These are phyloP conservation scores for Beauveria caledonica DNA, from an alignment of 2,329 filamentous ascomycete genomes.

Conservation along the genomic window DNA sequence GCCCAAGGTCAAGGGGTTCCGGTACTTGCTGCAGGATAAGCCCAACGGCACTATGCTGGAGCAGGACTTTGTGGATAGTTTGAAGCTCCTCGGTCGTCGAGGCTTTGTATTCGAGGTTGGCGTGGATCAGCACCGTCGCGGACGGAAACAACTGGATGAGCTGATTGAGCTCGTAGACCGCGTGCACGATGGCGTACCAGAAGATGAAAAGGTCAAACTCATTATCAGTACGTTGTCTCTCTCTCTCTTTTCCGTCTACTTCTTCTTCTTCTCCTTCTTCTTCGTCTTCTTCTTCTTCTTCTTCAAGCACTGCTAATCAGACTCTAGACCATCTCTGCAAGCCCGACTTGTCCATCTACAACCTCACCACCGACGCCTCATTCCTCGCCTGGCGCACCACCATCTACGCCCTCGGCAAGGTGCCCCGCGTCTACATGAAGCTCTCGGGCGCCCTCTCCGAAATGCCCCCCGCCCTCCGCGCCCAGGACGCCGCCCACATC, in stretches of 20 bases:
- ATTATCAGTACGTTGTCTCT: slow-evolving; percentile 55
- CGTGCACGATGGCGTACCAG: slow-evolving; percentile 53
- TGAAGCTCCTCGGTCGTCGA: slow-evolving; percentile 56
- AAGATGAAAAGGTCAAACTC: slow-evolving; percentile 54
- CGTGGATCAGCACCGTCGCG: slow-evolving; percentile 71
- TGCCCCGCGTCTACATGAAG: slow-evolving; percentile 72
- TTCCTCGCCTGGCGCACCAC: slow-evolving; percentile 63
- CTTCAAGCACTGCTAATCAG: neutral
- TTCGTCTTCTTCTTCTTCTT: neutral
- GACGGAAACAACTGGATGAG: slow-evolving; percentile 65
- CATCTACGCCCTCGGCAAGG: slow-evolving; percentile 59
- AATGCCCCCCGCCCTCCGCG: slow-evolving; percentile 51
- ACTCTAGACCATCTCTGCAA: slow-evolving; percentile 78
- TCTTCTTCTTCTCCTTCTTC: too few species aligned
- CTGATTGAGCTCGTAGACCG: slow-evolving; percentile 60
- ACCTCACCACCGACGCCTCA: slow-evolving; percentile 42
- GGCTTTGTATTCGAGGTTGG: slow-evolving; percentile 74
- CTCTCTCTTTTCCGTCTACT: neutral
- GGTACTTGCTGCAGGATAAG: slow-evolving; percentile 77
- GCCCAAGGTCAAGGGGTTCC: slow-evolving; percentile 65
- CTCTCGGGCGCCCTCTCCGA: slow-evolving; percentile 82
- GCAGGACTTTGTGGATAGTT: slow-evolving; percentile 53
- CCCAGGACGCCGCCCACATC: slow-evolving; percentile 44
- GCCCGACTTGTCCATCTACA: slow-evolving; percentile 62
- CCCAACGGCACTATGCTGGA: slow-evolving; percentile 56